phyloP scores from a whole-genome alignment of 371 early-diverging fungal species.

The Vairimorpha apis region DNA sequence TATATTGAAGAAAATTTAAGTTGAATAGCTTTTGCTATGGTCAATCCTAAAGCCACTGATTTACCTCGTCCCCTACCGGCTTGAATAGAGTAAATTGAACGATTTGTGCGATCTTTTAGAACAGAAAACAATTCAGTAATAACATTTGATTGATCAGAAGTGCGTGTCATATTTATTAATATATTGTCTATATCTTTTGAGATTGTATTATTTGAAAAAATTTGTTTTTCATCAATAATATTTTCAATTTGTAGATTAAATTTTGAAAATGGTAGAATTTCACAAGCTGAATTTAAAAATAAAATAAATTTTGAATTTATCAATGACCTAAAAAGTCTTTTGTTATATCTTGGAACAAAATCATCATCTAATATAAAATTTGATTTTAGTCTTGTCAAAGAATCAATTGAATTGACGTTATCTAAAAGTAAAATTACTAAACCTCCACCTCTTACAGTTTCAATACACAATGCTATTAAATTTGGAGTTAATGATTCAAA shows the following conservation, averaged over 20 bases:
- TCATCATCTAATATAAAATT: slow-evolving; percentile 71
- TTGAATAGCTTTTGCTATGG: slow-evolving; percentile 86
- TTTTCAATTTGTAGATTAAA: background rate
- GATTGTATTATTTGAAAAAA: slow-evolving; percentile 66
- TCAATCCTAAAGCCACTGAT: slow-evolving; percentile 88
- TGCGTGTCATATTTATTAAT: slow-evolving; percentile 43
- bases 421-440: slow-evolving; percentile 71
- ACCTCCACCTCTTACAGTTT: slow-evolving; percentile 97
- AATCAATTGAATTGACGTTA: slow-evolving; percentile 30
- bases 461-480: slow-evolving; percentile 84
- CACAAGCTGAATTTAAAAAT: slow-evolving; percentile 87
- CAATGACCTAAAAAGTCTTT: slow-evolving; percentile 85
- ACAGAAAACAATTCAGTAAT: slow-evolving; percentile 25
- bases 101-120: slow-evolving; percentile 65
- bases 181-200: slow-evolving; percentile 64
- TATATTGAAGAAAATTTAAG: slow-evolving; percentile 77
- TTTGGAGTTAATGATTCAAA: slow-evolving; percentile 96
- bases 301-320: slow-evolving; percentile 78
- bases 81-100: slow-evolving; percentile 80
- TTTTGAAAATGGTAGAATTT: slow-evolving; percentile 77
- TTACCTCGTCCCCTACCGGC: slow-evolving; percentile 98
- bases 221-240: slow-evolving; percentile 61
- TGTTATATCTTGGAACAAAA: slow-evolving; percentile 87
- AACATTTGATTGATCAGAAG: slow-evolving; percentile 71
- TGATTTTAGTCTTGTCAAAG: slow-evolving; percentile 81